phyloP scores from a whole-genome alignment of 768 basidiomycete genomes.

The Pleurotus giganteus region DNA sequence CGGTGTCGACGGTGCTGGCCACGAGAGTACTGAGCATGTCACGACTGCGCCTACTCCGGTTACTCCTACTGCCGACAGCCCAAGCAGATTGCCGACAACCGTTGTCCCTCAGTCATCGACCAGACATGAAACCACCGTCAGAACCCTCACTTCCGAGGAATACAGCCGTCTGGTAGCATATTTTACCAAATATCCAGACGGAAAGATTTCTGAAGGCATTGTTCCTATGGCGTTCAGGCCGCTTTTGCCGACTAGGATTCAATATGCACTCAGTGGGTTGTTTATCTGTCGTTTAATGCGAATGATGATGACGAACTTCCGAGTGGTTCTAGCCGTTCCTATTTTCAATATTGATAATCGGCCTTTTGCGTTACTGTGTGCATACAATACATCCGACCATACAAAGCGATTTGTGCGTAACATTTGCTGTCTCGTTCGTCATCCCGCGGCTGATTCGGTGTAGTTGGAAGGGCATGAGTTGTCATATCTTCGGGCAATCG shows the following conservation, averaged over 20 bases:
- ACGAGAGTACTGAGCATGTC: background rate
- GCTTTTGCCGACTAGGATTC: slow-evolving; percentile 77
- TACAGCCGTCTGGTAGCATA: slow-evolving; percentile 75
- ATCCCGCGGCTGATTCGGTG: background rate
- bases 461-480: slow-evolving; percentile 87
- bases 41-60: background rate
- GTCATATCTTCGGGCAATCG: slow-evolving; percentile 90
- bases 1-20: background rate
- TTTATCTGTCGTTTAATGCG: background rate
- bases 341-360: slow-evolving; percentile 92
- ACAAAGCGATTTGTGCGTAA: slow-evolving; percentile 73
- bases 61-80: background rate
- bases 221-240: slow-evolving; percentile 81
- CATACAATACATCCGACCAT: slow-evolving; percentile 83
- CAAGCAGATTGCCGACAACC: background rate
- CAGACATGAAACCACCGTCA: slow-evolving; percentile 46
- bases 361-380: slow-evolving; percentile 87
- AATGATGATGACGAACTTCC: background rate
- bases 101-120: background rate
- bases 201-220: slow-evolving; percentile 84
- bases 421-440: background rate
- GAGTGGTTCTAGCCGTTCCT: slow-evolving; percentile 63
- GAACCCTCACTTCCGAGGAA: slow-evolving; percentile 64
- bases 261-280: slow-evolving; percentile 82
- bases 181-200: slow-evolving; percentile 78